Evolutionary conservation across 139 green algal species (phyloP).

Genomic region (Limnomonas spitsbergensis): DNA sequence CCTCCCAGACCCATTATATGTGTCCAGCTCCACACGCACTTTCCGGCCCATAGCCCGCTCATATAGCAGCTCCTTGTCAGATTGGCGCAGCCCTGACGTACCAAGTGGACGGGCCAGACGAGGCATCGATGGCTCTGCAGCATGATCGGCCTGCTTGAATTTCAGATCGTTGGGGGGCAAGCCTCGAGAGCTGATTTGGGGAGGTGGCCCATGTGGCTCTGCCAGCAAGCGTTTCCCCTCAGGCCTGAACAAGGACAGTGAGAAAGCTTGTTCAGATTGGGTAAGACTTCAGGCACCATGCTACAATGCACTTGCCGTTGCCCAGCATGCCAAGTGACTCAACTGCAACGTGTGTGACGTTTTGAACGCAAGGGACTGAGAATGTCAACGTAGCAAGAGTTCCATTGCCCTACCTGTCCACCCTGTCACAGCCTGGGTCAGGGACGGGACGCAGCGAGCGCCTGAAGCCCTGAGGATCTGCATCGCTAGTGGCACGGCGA

Average conservation of each 20-base stretch:
- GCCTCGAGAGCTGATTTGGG: neutral
- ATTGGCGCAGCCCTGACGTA: conserved; percentile 30
- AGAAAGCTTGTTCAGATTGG: no score
- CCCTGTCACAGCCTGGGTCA: neutral
- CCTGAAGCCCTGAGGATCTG: conserved; percentile 5
- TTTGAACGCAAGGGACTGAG: neutral
- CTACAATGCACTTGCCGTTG: no score
- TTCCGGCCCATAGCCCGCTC: conserved; percentile 39
- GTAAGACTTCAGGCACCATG: no score
- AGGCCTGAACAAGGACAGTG: conserved; percentile 15
- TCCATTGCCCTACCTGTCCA: conserved; percentile 23
- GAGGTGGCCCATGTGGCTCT: conserved; percentile 35
- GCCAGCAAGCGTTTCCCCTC: conserved; percentile 31
- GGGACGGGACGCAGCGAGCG: conserved; percentile 16
- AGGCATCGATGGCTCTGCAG: conserved; percentile 29
- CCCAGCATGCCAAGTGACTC: no score
- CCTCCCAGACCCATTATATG: conserved; percentile 28
- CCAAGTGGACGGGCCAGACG: conserved; percentile 24
- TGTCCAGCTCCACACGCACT: conserved; percentile 27
- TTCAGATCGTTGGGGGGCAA: neutral
- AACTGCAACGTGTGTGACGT: neutral
- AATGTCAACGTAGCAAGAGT: neutral
- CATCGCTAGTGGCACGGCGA: neutral
- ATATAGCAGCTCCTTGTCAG: conserved; percentile 32
- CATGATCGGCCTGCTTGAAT: neutral